Evolutionary conservation across 768 basidiomycete species (phyloP).

Genomic region (Astraeus odoratus): DNA sequence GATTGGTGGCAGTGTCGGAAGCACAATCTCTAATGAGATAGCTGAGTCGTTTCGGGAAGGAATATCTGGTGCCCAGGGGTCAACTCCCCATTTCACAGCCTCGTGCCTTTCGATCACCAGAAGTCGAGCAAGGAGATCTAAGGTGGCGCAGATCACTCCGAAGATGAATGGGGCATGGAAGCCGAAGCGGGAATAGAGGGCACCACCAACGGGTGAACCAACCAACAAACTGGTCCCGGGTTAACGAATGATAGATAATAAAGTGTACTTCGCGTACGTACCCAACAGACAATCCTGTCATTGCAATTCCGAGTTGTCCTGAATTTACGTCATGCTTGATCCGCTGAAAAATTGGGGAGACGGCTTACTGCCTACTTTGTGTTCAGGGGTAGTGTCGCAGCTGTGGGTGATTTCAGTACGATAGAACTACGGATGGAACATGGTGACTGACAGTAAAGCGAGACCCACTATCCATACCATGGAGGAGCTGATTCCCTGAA

Average conservation of each 20-base stretch:
- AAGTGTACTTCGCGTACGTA: constrained; percentile 18
- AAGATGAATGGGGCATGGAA: constrained; percentile 57
- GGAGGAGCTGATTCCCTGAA: constrained; percentile 56
- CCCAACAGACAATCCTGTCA: constrained; percentile 53
- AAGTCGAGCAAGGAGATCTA: constrained; percentile 50
- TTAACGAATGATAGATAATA: not conserved
- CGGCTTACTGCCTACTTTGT: constrained; percentile 43
- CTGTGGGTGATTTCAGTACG: constrained; percentile 26
- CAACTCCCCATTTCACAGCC: constrained; percentile 41
- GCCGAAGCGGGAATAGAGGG: constrained; percentile 46
- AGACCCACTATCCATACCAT: constrained; percentile 59
- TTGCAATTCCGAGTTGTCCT: constrained; percentile 58
- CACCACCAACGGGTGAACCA: constrained; percentile 54
- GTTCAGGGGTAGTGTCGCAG: constrained; percentile 48
- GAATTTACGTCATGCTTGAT: not conserved
- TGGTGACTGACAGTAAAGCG: constrained; percentile 42
- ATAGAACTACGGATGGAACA: not conserved
- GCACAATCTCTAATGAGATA: constrained; percentile 6
- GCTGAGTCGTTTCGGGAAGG: constrained; percentile 1
- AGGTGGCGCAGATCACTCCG: constrained; percentile 35
- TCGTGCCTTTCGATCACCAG: constrained; percentile 51
- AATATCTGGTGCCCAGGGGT: constrained; percentile 27
- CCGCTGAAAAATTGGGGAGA: not conserved
- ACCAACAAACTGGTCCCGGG: constrained; percentile 35
- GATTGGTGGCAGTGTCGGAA: not conserved